A percentile compares a stretch with the other conserved stretches of the same genome.
Conservation (phyloP, 192 early-diverging fungal species). For the Allomyces macrogynus region DNA sequence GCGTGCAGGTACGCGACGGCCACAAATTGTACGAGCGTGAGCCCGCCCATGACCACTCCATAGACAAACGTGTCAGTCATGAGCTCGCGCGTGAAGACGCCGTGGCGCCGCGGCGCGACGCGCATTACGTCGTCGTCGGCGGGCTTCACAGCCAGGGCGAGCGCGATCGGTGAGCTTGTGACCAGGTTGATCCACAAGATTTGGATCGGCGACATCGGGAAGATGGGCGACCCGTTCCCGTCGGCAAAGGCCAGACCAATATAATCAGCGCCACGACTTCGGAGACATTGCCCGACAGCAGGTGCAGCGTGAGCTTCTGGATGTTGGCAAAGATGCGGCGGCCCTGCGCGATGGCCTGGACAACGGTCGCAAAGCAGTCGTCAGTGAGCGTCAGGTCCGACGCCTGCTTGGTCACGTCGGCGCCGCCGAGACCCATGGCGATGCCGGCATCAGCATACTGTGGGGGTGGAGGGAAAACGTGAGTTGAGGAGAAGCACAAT, state of each 20-base stretch:
- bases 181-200: constrained; percentile 66
- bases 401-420: constrained; percentile 95
- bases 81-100: constrained; percentile 16
- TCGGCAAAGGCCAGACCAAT: constrained; percentile 65
- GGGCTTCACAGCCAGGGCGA: constrained; percentile 76
- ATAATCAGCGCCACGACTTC: constrained; percentile 88
- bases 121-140: constrained; percentile 67
- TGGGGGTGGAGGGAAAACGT: constrained; percentile 42
- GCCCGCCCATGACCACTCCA: constrained; percentile 35
- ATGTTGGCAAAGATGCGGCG: constrained; percentile 95
- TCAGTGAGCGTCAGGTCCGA: constrained; percentile 91
- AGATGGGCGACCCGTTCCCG: constrained; percentile 29
- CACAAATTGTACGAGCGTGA: constrained; percentile 52
- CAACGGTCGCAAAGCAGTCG: constrained; percentile 91
- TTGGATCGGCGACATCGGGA: constrained; percentile 57
- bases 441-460: constrained; percentile 89
- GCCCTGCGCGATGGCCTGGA: constrained; percentile 76
- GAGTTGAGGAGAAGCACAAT: too few relatives aligned
- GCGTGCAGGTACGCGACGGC: constrained; percentile 42
- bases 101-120: constrained; percentile 40
- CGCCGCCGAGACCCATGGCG: constrained; percentile 90
- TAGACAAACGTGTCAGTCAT: constrained; percentile 48
- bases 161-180: constrained; percentile 56
- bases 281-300: constrained; percentile 92
- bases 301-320: constrained; percentile 86